Evolutionary conservation across 768 basidiomycete genomes (phyloP), one percentile per base, ranked within the genome.

Genomic region (Phylloporus scabripes): DNA sequence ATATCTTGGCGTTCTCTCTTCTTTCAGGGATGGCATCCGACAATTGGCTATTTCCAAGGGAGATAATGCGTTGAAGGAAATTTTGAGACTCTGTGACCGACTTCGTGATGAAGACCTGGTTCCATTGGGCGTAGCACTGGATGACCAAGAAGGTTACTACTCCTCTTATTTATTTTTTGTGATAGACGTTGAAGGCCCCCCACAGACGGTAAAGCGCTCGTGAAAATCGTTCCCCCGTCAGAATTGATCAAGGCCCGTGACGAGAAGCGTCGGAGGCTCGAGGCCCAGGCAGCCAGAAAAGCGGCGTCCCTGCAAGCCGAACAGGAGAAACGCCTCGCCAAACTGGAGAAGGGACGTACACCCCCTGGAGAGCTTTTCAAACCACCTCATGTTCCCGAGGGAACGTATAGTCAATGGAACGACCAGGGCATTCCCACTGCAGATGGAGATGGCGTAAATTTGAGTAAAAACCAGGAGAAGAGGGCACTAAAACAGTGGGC

Each of bases 81-180:
- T 97, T 54, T 72, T 99, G 41, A 76, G 81, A 18, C 78, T 96
- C 20, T 93, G 84, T 60, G 96, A 99, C 71, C 83, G 81, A 55
- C 77, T 99, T 51, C 82, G 96, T 14, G 95, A 98, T 63, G 73
- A 79, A 29, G 94, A 96, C 61, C 72, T 97, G 37, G 85, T 94
- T 37, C 85, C 92, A n/a, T 74, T 98, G 43, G 96, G 96, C 7
- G 91, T 99, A 6, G 93, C 93, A 7, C 73, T 99, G 29, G 96
- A 98, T 64, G 96, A 99, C 72, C 91, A 92, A 71, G 92, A 94
- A 75, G 92, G 92, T 84, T 48, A 46, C 1, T 65, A 29, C 26
- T 37, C 10, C 8, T 7, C 4, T 36, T 37, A 7, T 37, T 38
- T 29, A 32, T 44, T 15, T 44, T 42, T 33, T 28, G 33, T 32